These are phyloP conservation scores for Jaapia argillacea DNA, from an alignment of 768 basidiomycete genomes.

Conservation along the genomic window DNA sequence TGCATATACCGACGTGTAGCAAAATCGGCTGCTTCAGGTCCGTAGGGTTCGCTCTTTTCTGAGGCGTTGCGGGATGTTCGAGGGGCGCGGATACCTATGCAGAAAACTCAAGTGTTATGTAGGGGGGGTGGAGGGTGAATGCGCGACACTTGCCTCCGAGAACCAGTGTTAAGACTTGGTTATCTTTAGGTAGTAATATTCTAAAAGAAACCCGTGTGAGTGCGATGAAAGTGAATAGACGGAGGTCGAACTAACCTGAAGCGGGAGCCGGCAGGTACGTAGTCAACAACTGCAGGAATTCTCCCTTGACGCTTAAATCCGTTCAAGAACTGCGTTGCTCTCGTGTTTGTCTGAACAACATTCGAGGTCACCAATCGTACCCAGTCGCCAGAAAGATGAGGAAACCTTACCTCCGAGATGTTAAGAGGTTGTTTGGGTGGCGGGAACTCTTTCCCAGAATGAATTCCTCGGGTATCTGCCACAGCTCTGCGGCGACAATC, in stretches of 20 bases:
- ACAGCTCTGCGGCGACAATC: constrained; percentile 46
- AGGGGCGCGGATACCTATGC: constrained; percentile 87
- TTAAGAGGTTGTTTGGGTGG: constrained; percentile 77
- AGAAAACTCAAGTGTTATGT: constrained; percentile 1
- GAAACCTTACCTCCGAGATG: constrained; percentile 71
- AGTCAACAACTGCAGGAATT: constrained; percentile 83
- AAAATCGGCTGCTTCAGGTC: constrained; percentile 74
- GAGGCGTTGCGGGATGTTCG: constrained; percentile 69
- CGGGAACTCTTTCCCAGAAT: constrained; percentile 85
- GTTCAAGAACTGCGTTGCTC: constrained; percentile 82
- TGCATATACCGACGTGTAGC: constrained; percentile 80
- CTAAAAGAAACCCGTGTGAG: constrained; percentile 25
- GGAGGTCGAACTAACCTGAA: constrained; percentile 60
- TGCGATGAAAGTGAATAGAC: neutral
- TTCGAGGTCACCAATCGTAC: too few relatives aligned
- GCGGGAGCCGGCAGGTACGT: constrained; percentile 87
- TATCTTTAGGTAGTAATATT: constrained; percentile 81
- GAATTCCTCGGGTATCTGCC: constrained; percentile 72
- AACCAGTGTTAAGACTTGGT: constrained; percentile 88
- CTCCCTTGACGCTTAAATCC: constrained; percentile 85
- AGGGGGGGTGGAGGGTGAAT: neutral
- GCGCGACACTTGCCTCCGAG: constrained; percentile 52
- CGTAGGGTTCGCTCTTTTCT: constrained; percentile 88
- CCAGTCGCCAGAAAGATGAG: too few relatives aligned
- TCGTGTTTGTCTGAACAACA: constrained; percentile 43